Evolutionary conservation across 441 rosid species (phyloP), one percentile per base, ranked within the genome.

Genomic region (Adansonia rubrostipa): DNA sequence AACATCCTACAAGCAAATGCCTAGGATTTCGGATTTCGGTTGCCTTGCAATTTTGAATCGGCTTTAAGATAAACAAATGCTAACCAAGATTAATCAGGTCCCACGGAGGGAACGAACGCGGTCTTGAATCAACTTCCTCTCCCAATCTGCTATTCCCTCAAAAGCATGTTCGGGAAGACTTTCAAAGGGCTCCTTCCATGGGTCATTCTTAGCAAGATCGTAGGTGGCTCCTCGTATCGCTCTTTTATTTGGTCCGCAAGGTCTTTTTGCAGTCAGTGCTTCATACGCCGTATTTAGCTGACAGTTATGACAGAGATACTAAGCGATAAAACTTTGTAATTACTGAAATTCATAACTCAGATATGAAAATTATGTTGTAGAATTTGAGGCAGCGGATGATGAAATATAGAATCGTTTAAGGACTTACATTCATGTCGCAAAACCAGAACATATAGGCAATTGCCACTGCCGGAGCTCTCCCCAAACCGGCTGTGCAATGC

Each of bases 401-500:
- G 48, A 24, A 60, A 47, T 28, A 40, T 15, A 56, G 40, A 81
- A 64, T 9, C 22, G 28, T 28, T 78, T 33, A 51, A 50, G 13
- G 9, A 87, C 96, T 85, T 77, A 91, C 98, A 56, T 86, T 89
- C 93, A 90, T 87, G 84, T 64, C 65, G 17, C 90, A 80, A 80
- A 95, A 91, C 97, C 97, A 92, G 85, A 83, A 92, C 87, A 92
- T 86, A 83, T 92, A 94, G 54, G 98, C 89, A 48, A 92, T 92
- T 0, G 93, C 92, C 75, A 91, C 91, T 10, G 97, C 98, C 9
- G 98, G 99, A 40, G 99, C 99, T 79, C 98, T 92, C 80, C 99
- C 99, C 6, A 95, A 85, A 66, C 99, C 98, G 9, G 99, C 99
- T 8, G 97, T 90, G 82, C 98, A 95, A 71, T 95, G 99, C 50